phyloP scores from a whole-genome alignment of 768 basidiomycete genomes.

The Neoboletus subvelutipes region DNA sequence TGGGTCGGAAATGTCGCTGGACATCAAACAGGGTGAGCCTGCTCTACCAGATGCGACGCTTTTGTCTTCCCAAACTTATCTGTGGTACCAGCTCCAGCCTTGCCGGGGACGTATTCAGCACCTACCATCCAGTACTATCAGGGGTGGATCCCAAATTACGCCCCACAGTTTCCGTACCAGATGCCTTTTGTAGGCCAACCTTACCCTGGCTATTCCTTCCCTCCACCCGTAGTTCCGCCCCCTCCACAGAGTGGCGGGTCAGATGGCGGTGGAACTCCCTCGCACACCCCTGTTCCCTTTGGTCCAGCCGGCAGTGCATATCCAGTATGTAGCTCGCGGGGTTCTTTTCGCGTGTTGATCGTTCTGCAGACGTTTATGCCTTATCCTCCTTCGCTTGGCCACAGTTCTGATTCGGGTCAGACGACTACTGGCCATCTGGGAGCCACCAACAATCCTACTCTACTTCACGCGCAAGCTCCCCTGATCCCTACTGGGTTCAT shows the following conservation, averaged over 20 bases:
- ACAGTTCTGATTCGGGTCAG: slow-evolving; percentile 26
- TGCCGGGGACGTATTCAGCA: slow-evolving; percentile 36
- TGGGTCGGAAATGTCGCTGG: slow-evolving; percentile 12
- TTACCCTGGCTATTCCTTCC: slow-evolving; percentile 46
- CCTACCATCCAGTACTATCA: slow-evolving; percentile 47
- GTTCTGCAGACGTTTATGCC: slow-evolving; percentile 46
- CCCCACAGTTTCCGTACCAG: slow-evolving; percentile 51
- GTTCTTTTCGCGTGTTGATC: slow-evolving; percentile 7
- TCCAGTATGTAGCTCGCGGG: slow-evolving; percentile 40
- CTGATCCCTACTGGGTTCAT: slow-evolving; percentile 67
- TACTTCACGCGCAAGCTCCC: slow-evolving; percentile 46
- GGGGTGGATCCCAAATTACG: slow-evolving; percentile 54
- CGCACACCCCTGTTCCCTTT: slow-evolving; percentile 36
- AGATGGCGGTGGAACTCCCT: slow-evolving; percentile 38
- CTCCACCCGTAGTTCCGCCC: slow-evolving; percentile 20
- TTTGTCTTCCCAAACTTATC: slow-evolving; percentile 30
- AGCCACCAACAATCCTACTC: slow-evolving; percentile 8
- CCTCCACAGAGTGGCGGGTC: slow-evolving; percentile 36
- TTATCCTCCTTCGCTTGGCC: slow-evolving; percentile 43
- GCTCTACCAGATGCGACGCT: slow-evolving; percentile 1
- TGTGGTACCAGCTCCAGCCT: slow-evolving; percentile 19
- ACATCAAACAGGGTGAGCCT: slow-evolving; percentile 30
- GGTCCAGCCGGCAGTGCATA: slow-evolving; percentile 40
- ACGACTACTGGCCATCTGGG: slow-evolving; percentile 19
- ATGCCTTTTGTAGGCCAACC: slow-evolving; percentile 47